These are phyloP conservation scores for Nissolia schottii DNA, from an alignment of 306 rosid genomes.

Conservation along the genomic window DNA sequence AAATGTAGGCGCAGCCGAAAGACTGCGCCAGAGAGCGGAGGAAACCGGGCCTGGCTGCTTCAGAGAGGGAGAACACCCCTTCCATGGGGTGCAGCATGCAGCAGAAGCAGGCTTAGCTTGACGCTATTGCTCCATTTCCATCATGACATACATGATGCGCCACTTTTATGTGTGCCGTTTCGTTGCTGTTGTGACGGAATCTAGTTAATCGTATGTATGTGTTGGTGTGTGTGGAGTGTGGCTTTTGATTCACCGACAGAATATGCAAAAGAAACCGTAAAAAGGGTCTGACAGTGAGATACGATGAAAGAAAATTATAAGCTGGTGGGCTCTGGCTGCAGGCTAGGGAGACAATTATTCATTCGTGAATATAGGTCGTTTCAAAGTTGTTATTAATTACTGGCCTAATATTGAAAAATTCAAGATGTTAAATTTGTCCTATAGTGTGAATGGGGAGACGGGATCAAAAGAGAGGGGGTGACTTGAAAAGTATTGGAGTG, in stretches of 20 bases:
- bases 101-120: background rate
- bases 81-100: constrained; percentile 48
- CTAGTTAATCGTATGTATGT: no score
- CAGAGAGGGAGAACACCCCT: constrained; percentile 44
- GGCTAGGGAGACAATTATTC: constrained; percentile 13
- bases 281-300: background rate
- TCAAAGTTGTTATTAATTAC: background rate
- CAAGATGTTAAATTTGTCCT: background rate
- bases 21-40: constrained; percentile 44
- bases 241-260: background rate
- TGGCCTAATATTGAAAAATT: constrained; percentile 10
- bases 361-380: no score
- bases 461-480: constrained; percentile 12
- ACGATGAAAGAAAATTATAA: background rate
- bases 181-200: no score
- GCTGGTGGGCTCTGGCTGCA: background rate
- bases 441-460: background rate
- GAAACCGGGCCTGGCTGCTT: constrained; percentile 37
- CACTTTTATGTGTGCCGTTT: no score
- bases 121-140: constrained; percentile 16
- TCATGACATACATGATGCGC: no score
- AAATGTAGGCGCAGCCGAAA: constrained; percentile 64
- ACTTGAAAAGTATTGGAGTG: constrained; percentile 53
- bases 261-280: background rate
- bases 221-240: background rate